Conservation (phyloP, 257 asterid species). For the Nemophila menziesii region DNA sequence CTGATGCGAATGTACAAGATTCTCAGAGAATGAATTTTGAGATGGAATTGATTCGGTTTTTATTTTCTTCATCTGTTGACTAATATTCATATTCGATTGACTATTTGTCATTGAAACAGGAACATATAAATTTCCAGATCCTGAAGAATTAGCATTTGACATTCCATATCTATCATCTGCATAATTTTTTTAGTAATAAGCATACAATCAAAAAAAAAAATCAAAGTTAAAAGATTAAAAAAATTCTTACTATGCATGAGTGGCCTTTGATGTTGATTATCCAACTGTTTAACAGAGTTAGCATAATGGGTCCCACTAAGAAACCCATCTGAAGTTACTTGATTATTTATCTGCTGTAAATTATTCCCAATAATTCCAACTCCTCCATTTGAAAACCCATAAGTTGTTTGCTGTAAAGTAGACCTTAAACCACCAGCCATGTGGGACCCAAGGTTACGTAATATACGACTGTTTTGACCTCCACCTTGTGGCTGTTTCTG, state of each 20-base stretch:
- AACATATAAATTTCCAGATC: conserved; percentile 48
- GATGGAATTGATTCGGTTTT: conserved; percentile 44
- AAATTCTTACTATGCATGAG: conserved; percentile 62
- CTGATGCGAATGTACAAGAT: conserved; percentile 39
- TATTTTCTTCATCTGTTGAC: conserved; percentile 41
- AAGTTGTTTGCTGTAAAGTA: conserved; percentile 61
- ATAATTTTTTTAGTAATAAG: conserved; percentile 16
- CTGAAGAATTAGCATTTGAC: conserved; percentile 47
- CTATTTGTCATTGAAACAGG: conserved; percentile 40
- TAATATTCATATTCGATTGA: conserved; percentile 31
- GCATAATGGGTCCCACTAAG: conserved; percentile 37
- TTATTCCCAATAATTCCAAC: conserved; percentile 50
- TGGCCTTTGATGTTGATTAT: conserved; percentile 64
- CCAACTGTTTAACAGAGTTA: conserved; percentile 47
- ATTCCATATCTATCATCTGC: conserved; percentile 74
- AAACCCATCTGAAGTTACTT: conserved; percentile 48
- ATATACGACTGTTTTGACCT: conserved; percentile 66
- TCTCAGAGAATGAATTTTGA: conserved; percentile 35
- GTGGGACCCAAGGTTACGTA: conserved; percentile 75
- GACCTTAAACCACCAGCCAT: conserved; percentile 76
- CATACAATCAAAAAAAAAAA: conserved; percentile 12
- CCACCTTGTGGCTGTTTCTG: conserved; percentile 71
- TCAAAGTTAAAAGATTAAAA: too few species aligned
- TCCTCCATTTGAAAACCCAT: conserved; percentile 62
- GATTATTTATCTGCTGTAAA: conserved; percentile 38